phyloP scores from a whole-genome alignment of 352 stramenopile species.

The Globisporangium irregulare region DNA sequence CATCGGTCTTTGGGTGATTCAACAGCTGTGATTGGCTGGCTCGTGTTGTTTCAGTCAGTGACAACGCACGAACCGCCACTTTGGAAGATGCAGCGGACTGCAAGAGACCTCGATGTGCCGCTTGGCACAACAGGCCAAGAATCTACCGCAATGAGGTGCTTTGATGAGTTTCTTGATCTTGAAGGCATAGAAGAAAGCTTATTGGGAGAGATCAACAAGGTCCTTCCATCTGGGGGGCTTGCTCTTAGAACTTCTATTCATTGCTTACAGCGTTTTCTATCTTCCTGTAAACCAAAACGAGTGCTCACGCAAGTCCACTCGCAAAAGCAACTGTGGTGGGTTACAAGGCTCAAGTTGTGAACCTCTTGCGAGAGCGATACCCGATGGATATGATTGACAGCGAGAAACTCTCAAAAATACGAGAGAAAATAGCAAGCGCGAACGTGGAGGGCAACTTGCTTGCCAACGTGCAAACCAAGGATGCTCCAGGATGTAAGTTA shows the following conservation, averaged over 20 bases:
- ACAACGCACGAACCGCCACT: background rate
- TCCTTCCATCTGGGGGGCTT: background rate
- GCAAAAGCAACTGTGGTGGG: background rate
- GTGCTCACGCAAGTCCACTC: background rate
- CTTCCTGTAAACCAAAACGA: background rate
- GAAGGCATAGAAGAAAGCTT: background rate
- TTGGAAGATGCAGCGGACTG: background rate
- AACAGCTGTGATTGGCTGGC: no score
- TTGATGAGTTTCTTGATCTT: background rate
- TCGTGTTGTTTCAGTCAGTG: no score
- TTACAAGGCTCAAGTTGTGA: constrained; percentile 8
- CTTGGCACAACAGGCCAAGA: background rate
- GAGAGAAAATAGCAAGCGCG: constrained; percentile 20
- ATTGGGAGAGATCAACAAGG: background rate
- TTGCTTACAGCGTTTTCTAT: constrained; percentile 4
- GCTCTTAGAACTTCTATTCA: background rate
- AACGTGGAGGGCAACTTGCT: constrained; percentile 23
- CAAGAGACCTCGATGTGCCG: background rate
- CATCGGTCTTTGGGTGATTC: no score
- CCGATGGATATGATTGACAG: constrained; percentile 8
- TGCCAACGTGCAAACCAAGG: constrained; percentile 18
- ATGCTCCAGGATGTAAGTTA: constrained; percentile 20
- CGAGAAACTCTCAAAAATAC: constrained; percentile 19
- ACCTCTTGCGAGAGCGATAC: constrained; percentile 12
- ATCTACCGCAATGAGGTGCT: background rate